Evolutionary conservation across 352 stramenopile species (phyloP).

Genomic region (Blastocystis sp.): DNA sequence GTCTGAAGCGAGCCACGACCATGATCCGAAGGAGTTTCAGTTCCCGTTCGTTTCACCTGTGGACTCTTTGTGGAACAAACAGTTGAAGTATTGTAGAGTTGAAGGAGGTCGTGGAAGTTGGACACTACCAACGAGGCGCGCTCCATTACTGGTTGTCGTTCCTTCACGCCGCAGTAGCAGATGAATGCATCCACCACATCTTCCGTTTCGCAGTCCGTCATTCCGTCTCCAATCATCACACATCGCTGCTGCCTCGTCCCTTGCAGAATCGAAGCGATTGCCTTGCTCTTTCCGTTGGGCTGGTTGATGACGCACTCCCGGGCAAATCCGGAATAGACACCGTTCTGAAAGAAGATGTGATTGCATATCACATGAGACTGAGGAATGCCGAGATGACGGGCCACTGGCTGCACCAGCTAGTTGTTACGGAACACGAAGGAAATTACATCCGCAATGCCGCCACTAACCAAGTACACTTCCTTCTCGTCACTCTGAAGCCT

Average conservation of each 20-base stretch:
- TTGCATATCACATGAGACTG: slow-evolving; percentile 53
- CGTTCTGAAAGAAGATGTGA: slow-evolving; percentile 53
- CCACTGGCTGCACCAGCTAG: slow-evolving; percentile 37
- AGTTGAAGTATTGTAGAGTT: not conserved
- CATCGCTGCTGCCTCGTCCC: not conserved
- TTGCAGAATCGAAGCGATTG: slow-evolving; percentile 20
- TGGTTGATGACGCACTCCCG: not conserved
- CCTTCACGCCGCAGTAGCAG: slow-evolving; percentile 32
- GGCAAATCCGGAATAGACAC: slow-evolving; percentile 42
- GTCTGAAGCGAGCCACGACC: not conserved
- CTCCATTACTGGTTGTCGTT: not conserved
- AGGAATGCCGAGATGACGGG: not conserved
- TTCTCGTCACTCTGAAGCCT: slow-evolving; percentile 2
- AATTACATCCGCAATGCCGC: slow-evolving; percentile 44
- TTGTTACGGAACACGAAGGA: not conserved
- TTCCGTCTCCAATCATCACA: slow-evolving; percentile 68
- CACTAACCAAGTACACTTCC: slow-evolving; percentile 44
- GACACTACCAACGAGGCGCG: not conserved
- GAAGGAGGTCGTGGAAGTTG: slow-evolving; percentile 1
- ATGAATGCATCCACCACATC: slow-evolving; percentile 56
- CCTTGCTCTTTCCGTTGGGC: slow-evolving; percentile 7
- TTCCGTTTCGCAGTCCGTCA: slow-evolving; percentile 55
- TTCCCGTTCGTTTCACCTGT: not conserved
- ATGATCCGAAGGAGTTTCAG: not conserved
- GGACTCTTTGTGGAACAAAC: slow-evolving; percentile 17